These are phyloP conservation scores for Solanum corneliomulleri DNA, from an alignment of 257 asterid genomes.

Conservation along the genomic window DNA sequence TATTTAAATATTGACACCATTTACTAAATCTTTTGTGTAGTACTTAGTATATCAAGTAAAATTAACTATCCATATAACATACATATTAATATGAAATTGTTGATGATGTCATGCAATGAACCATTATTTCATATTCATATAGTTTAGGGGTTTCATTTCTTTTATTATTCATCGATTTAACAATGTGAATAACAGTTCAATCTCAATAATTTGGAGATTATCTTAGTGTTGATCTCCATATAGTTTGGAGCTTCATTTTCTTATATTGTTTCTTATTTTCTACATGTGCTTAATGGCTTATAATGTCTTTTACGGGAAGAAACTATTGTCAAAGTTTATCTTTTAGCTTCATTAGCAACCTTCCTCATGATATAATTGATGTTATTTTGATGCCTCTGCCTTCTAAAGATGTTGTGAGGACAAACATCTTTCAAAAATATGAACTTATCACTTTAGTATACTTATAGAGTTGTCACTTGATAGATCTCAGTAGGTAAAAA, in stretches of 20 bases:
- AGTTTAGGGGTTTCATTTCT: background rate
- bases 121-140: background rate
- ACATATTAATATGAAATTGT: too few relatives aligned
- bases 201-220: background rate
- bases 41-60: background rate
- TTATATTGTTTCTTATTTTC: background rate
- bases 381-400: background rate
- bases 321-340: background rate
- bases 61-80: background rate
- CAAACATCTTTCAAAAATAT: background rate
- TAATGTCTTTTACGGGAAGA: background rate
- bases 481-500: background rate
- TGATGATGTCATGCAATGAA: background rate
- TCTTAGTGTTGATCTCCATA: background rate
- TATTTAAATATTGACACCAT: background rate
- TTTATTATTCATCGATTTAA: background rate
- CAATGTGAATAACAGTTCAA: background rate
- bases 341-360: background rate
- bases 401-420: background rate
- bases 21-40: background rate
- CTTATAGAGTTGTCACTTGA: background rate
- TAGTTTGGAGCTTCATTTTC: background rate
- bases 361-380: background rate
- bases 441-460: background rate
- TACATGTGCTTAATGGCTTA: background rate